Percentiles rank a stretch among this genome's conserved stretches.
Conservation (phyloP, 306 rosid species). For the Carpinus viminea region DNA sequence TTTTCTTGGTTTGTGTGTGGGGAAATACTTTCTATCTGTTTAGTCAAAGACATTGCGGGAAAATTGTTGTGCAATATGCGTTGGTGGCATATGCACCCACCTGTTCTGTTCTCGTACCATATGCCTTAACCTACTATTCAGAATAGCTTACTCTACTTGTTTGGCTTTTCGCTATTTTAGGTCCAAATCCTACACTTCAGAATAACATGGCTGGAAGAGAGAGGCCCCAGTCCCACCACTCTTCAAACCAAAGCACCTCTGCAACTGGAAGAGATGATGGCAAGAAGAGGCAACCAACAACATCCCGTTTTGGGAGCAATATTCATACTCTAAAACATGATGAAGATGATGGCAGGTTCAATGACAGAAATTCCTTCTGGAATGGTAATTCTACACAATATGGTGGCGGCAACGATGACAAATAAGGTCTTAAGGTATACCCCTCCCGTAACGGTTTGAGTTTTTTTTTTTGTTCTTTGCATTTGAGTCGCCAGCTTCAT, state of each 20-base stretch:
- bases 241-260: slow-evolving; percentile 23
- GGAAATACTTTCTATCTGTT: neutral
- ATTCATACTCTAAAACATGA: slow-evolving; percentile 53
- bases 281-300: slow-evolving; percentile 15
- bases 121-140: neutral
- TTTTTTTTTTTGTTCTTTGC: neutral
- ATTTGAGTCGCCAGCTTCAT: neutral
- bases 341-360: slow-evolving; percentile 51
- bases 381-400: slow-evolving; percentile 68
- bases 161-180: slow-evolving; percentile 24
- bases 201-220: slow-evolving; percentile 18
- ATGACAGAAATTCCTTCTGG: slow-evolving; percentile 52
- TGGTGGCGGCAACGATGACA: slow-evolving; percentile 43
- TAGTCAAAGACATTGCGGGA: neutral
- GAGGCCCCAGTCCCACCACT: slow-evolving; percentile 4
- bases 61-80: neutral
- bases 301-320: slow-evolving; percentile 48
- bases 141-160: neutral
- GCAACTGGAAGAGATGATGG: slow-evolving; percentile 23
- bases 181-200: slow-evolving; percentile 26
- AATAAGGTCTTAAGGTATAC: slow-evolving; percentile 22
- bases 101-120: neutral
- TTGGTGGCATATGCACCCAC: neutral
- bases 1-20: neutral
- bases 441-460: neutral